Evolutionary conservation across 805 yeast genomes (phyloP), one percentile per base, ranked within the genome.

Genomic region (Kuraishia piskuri): DNA sequence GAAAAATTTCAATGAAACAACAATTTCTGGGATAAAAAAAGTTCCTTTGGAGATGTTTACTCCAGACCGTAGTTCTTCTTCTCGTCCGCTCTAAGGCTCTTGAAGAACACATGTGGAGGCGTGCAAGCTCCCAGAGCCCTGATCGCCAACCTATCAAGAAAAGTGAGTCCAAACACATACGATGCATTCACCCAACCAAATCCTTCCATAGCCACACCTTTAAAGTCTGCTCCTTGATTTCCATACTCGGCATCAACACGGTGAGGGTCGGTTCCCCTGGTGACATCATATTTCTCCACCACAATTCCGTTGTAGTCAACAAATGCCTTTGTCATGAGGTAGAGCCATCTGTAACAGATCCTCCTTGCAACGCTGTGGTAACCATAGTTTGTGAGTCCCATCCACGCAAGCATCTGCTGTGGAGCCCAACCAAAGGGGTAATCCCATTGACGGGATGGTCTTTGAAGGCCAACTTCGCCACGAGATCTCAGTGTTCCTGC

Each of bases 381-480:
- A 0, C 91, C 94, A 65, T 92, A 94, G 52, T 83, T 78, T 25
- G 67, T 61, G 36, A 92, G 74, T 0, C 97, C 98, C 48, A 79
- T 79, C 99, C 99, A 92, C 1, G 96, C 92, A 53, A 92, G 67
- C 19, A 92, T 88, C 68, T 92, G 99, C 66, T 94, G 98, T 2
- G 99, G 98, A 0, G 98, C 97, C 99, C 99, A 92, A 1, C 98
- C 98, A 63, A 73, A 89, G 1, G 99, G 99, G 67, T 86, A 94
- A 67, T 92, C 99, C 99, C 99, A 92, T 70, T 92, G 99, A 67
- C 98, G 76, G 12, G 86, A 81, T n/a, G 96, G 97, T 61, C 90
- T 74, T 47, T 79, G 75, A 19, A 87, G 68, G 1, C 85, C 80
- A 40, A 88, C 70, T 23, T 76, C 80, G 45, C 96, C 95, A 59